Evolutionary conservation across 2,329 filamentous ascomycete genomes (phyloP), one percentile per base, ranked within the genome.

Genomic region (Iodosphaeria phyllophila): DNA sequence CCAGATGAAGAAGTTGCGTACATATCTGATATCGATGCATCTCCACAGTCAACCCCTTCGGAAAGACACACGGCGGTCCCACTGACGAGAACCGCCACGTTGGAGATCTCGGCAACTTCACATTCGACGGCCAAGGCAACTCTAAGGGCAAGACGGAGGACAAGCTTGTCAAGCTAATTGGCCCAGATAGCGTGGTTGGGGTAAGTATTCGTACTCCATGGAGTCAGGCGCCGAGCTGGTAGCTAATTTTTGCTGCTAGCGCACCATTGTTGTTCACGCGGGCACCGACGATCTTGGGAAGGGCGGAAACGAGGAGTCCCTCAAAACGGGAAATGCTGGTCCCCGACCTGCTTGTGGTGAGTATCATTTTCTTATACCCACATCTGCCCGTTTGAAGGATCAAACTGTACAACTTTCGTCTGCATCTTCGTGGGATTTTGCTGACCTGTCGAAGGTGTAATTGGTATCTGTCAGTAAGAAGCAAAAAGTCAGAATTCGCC

Each of bases 31-130:
- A 16, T 10, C 18, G 24, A 8, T 17, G 16, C 36, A n/a, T n/a
- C n/a, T n/a, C n/a, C n/a, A n/a, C n/a, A 92, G 83, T 93, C 77
- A 98, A 98, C 74, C 89, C 89, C 41, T 69, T 77, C 60, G 61
- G 64, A 64, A 92, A 92, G 71, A 74, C n/a, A n/a, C n/a, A n/a
- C n/a, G 89, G 89, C 49, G 78, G 76, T 47, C 89, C 82, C 41
- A 48, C 56, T 17, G 86, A 93, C 54, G 64, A 72, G 36, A 65
- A 70, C 44, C 84, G 89, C 54, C 89, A 98, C 59, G 89, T 95
- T 38, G 89, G 89, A 57, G 89, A 95, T 57, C 64, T 98, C 39
- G 89, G 89, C 51, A 98, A 98, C 74, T 71, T 95, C 65, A 71
- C 82, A 63, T 95, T 86, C 32, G 84, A 98, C 54, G 78, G 54